Conservation (phyloP, 345 rosid genomes). For the Turnera subulata region DNA sequence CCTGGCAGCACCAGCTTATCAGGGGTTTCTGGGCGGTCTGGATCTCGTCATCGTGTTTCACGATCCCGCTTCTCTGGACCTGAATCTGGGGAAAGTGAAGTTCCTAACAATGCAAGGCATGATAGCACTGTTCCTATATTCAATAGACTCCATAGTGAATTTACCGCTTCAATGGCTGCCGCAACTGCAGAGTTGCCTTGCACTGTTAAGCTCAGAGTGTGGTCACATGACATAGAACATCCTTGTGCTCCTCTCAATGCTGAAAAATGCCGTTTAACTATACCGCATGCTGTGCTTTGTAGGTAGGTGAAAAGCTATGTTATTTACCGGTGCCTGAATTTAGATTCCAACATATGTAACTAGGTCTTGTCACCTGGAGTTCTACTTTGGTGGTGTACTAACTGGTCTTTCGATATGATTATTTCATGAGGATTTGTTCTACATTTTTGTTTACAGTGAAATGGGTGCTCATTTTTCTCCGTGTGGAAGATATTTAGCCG, state of each 20-base stretch:
- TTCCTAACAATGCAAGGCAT: slow-evolving; percentile 27
- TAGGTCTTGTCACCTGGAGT: not conserved
- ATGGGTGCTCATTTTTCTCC: slow-evolving; percentile 99
- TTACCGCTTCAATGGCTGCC: slow-evolving; percentile 75
- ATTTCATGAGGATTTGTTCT: slow-evolving; percentile 2
- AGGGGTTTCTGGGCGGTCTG: slow-evolving; percentile 46
- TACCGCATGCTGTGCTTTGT: slow-evolving; percentile 95
- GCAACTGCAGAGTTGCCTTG: slow-evolving; percentile 89
- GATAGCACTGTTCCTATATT: slow-evolving; percentile 44
- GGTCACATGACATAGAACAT: slow-evolving; percentile 75
- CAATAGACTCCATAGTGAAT: slow-evolving; percentile 63
- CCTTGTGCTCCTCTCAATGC: slow-evolving; percentile 61
- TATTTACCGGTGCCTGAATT: slow-evolving; percentile 5
- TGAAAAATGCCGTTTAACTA: slow-evolving; percentile 61
- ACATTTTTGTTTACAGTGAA: slow-evolving; percentile 59
- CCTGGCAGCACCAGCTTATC: slow-evolving; percentile 47
- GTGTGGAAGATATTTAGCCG: slow-evolving; percentile 96
- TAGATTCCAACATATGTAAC: not conserved
- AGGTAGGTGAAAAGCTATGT: slow-evolving; percentile 43
- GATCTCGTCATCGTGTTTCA: slow-evolving; percentile 31
- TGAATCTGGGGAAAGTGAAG: slow-evolving; percentile 36
- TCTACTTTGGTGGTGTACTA: slow-evolving; percentile 1
- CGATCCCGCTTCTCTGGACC: slow-evolving; percentile 42
- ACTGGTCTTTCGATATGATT: slow-evolving; percentile 8
- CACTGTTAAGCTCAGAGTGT: slow-evolving; percentile 84